Conservation (phyloP, 108 stramenopile genomes). For the Mediolabrus comicus region DNA sequence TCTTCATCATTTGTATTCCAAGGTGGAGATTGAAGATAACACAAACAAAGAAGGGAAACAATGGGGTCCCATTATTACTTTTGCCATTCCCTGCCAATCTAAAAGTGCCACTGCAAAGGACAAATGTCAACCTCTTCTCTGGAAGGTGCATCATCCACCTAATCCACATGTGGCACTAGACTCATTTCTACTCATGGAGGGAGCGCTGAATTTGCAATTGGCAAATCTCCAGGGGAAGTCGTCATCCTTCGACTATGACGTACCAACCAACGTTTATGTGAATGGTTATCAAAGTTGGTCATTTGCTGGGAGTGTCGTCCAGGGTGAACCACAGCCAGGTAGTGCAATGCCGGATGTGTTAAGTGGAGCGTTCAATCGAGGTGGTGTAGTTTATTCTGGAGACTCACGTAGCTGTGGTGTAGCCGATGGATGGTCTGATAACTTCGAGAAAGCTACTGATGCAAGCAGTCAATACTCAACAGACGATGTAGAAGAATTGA, state of each 20-base stretch:
- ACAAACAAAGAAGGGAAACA: neutral
- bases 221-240: slow-evolving; percentile 6
- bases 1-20: too few relatives aligned
- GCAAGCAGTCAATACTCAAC: neutral
- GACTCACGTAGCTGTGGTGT: slow-evolving; percentile 3
- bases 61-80: slow-evolving; percentile 40
- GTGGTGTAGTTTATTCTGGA: slow-evolving; percentile 44
- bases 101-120: slow-evolving; percentile 6
- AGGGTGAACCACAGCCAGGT: slow-evolving; percentile 72
- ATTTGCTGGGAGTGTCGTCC: slow-evolving; percentile 71
- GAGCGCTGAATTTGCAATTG: slow-evolving; percentile 38
- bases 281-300: slow-evolving; percentile 89
- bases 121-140: slow-evolving; percentile 67
- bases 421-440: slow-evolving; percentile 19
- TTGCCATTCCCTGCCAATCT: slow-evolving; percentile 45
- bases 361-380: slow-evolving; percentile 74
- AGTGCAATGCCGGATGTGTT: slow-evolving; percentile 78
- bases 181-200: slow-evolving; percentile 75
- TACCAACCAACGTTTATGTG: slow-evolving; percentile 78
- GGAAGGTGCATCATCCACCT: slow-evolving; percentile 79
- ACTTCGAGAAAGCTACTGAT: neutral
- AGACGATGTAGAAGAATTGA: slow-evolving; percentile 12
- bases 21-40: slow-evolving; percentile 2
- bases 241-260: slow-evolving; percentile 34
- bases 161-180: slow-evolving; percentile 57